Evolutionary conservation across 1,139 yeast species (phyloP).

Genomic region (Casaregolazyma lundiana): DNA sequence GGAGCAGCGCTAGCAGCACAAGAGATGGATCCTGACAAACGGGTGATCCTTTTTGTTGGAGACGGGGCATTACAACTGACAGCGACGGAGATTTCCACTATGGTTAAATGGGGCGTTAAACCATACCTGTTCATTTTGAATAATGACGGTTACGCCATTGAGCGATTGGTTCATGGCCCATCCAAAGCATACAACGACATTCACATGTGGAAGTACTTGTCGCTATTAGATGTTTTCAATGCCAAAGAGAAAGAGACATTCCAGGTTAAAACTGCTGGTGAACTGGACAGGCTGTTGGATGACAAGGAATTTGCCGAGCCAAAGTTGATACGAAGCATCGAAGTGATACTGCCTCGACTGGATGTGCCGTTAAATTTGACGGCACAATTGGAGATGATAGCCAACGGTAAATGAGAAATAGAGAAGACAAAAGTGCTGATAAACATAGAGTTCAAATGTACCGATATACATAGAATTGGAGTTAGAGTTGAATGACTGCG

Average conservation of each 20-base stretch:
- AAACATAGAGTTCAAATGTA: too few relatives aligned
- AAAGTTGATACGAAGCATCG: constrained; percentile 68
- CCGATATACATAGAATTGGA: not conserved
- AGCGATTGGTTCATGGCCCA: constrained; percentile 82
- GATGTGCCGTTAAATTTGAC: too few relatives aligned
- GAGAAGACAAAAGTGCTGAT: too few relatives aligned
- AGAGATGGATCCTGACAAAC: constrained; percentile 61
- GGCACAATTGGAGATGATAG: too few relatives aligned
- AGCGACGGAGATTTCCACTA: constrained; percentile 80
- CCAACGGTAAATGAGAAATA: too few relatives aligned
- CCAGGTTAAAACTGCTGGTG: constrained; percentile 60
- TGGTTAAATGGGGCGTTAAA: constrained; percentile 72
- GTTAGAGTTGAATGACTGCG: too few relatives aligned
- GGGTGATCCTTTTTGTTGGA: constrained; percentile 81
- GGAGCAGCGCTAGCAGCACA: constrained; percentile 86
- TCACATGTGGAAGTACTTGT: constrained; percentile 76
- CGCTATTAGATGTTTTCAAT: constrained; percentile 64
- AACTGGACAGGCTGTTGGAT: constrained; percentile 54
- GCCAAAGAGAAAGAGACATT: constrained; percentile 47
- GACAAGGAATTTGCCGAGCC: constrained; percentile 54
- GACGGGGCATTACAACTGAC: constrained; percentile 89
- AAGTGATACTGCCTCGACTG: constrained; percentile 72
- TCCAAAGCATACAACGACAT: constrained; percentile 71
- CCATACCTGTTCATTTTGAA: constrained; percentile 80
- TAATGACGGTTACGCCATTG: constrained; percentile 87